Conservation (phyloP, 2,329 filamentous ascomycete species). For the Gliomastix tumulicola region DNA sequence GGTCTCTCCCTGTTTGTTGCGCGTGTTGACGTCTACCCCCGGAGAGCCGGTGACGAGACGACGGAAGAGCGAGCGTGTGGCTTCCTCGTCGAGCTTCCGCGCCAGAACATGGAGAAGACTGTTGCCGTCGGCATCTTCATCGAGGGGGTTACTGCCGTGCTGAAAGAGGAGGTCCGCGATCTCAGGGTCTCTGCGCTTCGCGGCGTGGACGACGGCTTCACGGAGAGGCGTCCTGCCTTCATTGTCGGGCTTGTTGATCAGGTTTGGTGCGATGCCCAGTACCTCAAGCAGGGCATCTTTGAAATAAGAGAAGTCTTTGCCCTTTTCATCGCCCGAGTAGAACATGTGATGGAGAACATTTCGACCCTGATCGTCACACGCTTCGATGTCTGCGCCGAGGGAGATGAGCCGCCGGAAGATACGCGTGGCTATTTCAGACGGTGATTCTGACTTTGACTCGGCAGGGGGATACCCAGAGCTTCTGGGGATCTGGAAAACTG, state of each 20-base stretch:
- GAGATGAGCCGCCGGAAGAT: background rate
- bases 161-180: background rate
- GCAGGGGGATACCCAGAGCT: no score
- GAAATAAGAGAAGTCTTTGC: no score
- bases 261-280: background rate
- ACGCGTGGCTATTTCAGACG: no score
- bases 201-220: background rate
- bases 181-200: background rate
- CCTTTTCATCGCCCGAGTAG: no score
- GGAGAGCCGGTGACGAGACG: background rate
- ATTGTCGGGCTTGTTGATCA: background rate
- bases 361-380: background rate
- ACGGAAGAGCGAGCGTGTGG: background rate
- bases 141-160: background rate
- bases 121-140: background rate
- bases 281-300: no score
- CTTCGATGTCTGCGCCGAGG: background rate
- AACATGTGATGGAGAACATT: background rate
- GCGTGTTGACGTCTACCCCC: background rate
- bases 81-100: background rate
- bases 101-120: background rate
- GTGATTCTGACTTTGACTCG: no score
- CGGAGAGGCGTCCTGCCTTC: background rate
- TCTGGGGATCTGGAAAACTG: background rate
- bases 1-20: background rate